Percentiles rank a stretch among this genome's conserved stretches.
Conservation (phyloP, 192 early-diverging fungal species). For the Entrophospora sp. region DNA sequence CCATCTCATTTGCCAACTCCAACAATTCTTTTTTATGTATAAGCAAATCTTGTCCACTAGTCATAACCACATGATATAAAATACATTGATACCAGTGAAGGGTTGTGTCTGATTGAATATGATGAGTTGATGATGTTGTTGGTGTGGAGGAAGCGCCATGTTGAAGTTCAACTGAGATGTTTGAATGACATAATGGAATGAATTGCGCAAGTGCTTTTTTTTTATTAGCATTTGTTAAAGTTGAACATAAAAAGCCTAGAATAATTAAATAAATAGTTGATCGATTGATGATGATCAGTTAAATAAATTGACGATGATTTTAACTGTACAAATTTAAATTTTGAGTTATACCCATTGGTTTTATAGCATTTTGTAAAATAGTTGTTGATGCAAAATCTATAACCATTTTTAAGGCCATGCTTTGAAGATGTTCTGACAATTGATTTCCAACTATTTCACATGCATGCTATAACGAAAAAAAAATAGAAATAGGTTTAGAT, state of each 20-base stretch:
- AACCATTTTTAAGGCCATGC: constrained; percentile 50
- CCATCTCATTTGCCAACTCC: constrained; percentile 37
- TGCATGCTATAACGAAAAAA: constrained; percentile 48
- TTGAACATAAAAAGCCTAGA: constrained; percentile 35
- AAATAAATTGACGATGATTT: not conserved
- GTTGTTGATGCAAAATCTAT: constrained; percentile 46
- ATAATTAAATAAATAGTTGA: too few species aligned
- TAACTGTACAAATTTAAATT: not conserved
- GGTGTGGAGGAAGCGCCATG: constrained; percentile 52
- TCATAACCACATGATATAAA: constrained; percentile 43
- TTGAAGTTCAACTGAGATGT: constrained; percentile 56
- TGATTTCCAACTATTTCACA: constrained; percentile 63
- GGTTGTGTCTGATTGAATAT: constrained; percentile 47
- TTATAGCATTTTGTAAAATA: constrained; percentile 61
- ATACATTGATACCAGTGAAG: constrained; percentile 76
- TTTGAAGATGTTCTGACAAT: constrained; percentile 54
- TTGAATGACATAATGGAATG: constrained; percentile 44
- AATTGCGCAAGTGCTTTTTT: constrained; percentile 41
- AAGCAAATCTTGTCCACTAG: constrained; percentile 41
- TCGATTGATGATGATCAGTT: not conserved
- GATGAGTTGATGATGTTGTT: constrained; percentile 35
- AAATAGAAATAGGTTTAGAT: not conserved
- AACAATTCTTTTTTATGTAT: constrained; percentile 42
- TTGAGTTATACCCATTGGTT: constrained; percentile 45
- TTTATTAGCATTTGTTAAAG: constrained; percentile 33